phyloP scores from a whole-genome alignment of 768 basidiomycete genomes.

The Rhizopogon sp. region DNA sequence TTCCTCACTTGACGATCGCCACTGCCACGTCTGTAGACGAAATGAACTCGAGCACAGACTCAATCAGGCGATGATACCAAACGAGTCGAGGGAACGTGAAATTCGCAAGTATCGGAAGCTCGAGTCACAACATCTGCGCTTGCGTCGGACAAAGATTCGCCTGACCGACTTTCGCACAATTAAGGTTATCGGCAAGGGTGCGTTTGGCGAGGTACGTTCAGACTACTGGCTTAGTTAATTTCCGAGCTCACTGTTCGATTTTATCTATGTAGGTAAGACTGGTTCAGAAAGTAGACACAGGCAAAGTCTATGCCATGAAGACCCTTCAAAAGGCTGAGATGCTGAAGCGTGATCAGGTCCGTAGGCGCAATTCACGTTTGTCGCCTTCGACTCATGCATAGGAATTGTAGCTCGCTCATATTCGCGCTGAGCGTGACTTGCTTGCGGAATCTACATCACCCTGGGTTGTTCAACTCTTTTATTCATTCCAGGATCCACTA shows the following conservation, averaged over 20 bases:
- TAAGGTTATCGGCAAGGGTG: constrained; percentile 98
- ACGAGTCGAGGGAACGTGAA: constrained; percentile 85
- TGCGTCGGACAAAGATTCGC: constrained; percentile 90
- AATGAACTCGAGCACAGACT: constrained; percentile 87
- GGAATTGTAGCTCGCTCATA: constrained; percentile 78
- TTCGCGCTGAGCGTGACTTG: constrained; percentile 95
- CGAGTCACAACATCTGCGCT: constrained; percentile 86
- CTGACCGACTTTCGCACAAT: constrained; percentile 92
- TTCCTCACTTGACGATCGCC: constrained; percentile 4
- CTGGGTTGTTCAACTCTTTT: constrained; percentile 97
- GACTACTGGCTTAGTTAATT: neutral
- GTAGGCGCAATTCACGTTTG: constrained; percentile 14
- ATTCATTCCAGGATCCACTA: constrained; percentile 94
- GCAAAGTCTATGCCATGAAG: constrained; percentile 99
- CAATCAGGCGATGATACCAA: constrained; percentile 63
- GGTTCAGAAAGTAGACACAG: constrained; percentile 95
- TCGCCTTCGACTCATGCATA: constrained; percentile 2
- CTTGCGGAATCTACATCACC: constrained; percentile 94
- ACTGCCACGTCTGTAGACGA: constrained; percentile 45
- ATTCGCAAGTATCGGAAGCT: constrained; percentile 81
- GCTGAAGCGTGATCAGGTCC: constrained; percentile 97
- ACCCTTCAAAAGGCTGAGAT: constrained; percentile 97
- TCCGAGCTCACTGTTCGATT: constrained; percentile 5
- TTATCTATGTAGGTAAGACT: constrained; percentile 64
- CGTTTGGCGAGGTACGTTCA: constrained; percentile 84